Evolutionary conservation across 2,329 filamentous ascomycete genomes (phyloP).

Genomic region (Sphaceloma murrayae): DNA sequence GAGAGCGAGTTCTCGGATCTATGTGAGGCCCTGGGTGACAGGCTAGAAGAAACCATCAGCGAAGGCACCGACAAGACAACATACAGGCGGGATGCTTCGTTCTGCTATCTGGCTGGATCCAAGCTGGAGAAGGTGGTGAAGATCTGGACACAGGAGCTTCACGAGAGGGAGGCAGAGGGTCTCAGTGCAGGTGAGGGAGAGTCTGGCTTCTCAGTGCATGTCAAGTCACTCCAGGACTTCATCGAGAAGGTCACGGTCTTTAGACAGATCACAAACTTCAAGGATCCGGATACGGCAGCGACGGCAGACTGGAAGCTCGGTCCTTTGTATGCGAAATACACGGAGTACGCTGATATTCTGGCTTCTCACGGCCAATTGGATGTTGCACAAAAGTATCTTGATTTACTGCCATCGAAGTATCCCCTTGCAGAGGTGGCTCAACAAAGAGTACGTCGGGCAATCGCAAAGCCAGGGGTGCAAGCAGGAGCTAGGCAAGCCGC

Average conservation of each 20-base stretch:
- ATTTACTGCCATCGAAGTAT: constrained; percentile 73
- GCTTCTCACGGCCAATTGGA: constrained; percentile 79
- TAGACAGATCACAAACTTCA: constrained; percentile 84
- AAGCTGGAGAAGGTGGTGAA: constrained; percentile 94
- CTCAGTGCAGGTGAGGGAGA: constrained; percentile 57
- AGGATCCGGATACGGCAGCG: constrained; percentile 63
- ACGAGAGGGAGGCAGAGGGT: constrained; percentile 69
- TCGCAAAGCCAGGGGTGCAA: constrained; percentile 49
- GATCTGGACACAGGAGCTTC: constrained; percentile 86
- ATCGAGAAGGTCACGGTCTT: constrained; percentile 98
- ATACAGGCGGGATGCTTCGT: constrained; percentile 75
- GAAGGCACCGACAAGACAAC: constrained; percentile 41
- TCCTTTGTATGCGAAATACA: constrained; percentile 85
- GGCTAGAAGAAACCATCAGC: constrained; percentile 61
- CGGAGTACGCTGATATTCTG: constrained; percentile 92
- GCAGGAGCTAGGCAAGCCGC: constrained; percentile 34
- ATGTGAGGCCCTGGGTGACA: constrained; percentile 87
- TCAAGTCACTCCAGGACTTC: constrained; percentile 77
- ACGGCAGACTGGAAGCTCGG: constrained; percentile 80
- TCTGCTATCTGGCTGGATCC: constrained; percentile 91
- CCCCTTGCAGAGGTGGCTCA: constrained; percentile 79
- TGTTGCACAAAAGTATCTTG: constrained; percentile 82
- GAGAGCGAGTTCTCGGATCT: constrained; percentile 86
- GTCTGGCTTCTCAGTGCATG: constrained; percentile 85
- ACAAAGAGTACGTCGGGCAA: constrained; percentile 76